These are phyloP conservation scores for Dryas octopetala DNA, from an alignment of 306 rosid genomes.

Conservation along the genomic window DNA sequence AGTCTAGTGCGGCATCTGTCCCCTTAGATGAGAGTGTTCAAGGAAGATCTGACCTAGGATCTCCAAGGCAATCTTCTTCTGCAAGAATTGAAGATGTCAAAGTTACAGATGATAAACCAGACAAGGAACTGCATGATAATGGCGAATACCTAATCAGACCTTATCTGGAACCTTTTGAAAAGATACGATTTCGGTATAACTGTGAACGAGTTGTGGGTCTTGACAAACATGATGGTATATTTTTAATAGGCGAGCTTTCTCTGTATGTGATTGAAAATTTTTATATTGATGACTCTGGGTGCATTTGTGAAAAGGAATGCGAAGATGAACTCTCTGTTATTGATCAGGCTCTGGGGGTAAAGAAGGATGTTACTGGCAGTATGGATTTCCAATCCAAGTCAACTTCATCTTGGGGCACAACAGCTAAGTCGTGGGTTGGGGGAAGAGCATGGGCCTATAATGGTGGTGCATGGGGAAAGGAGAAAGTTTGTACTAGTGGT, in stretches of 20 bases:
- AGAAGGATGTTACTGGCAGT: slow-evolving; percentile 65
- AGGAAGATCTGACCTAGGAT: slow-evolving; percentile 83
- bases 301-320: slow-evolving; percentile 88
- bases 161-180: slow-evolving; percentile 84
- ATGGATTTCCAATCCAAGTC: slow-evolving; percentile 87
- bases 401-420: slow-evolving; percentile 63
- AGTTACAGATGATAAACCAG: slow-evolving; percentile 64
- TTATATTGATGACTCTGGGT: slow-evolving; percentile 75
- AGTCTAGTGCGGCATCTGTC: slow-evolving; percentile 72
- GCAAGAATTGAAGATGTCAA: slow-evolving; percentile 60
- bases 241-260: slow-evolving; percentile 86
- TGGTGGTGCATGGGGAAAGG: slow-evolving; percentile 99
- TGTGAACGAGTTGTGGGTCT: slow-evolving; percentile 98
- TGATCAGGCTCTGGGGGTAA: slow-evolving; percentile 98
- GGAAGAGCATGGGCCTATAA: slow-evolving; percentile 99
- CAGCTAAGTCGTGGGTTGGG: slow-evolving; percentile 68
- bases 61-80: slow-evolving; percentile 76
- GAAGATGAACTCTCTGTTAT: slow-evolving; percentile 91
- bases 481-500: slow-evolving; percentile 76
- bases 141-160: slow-evolving; percentile 98
- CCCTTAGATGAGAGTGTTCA: slow-evolving; percentile 69
- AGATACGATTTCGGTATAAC: slow-evolving; percentile 80
- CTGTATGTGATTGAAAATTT: slow-evolving; percentile 96
- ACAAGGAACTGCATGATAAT: slow-evolving; percentile 76
- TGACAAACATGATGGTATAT: slow-evolving; percentile 98